Evolutionary conservation across 805 yeast genomes (phyloP).

Genomic region (Wickerhamomyces silvicola): DNA sequence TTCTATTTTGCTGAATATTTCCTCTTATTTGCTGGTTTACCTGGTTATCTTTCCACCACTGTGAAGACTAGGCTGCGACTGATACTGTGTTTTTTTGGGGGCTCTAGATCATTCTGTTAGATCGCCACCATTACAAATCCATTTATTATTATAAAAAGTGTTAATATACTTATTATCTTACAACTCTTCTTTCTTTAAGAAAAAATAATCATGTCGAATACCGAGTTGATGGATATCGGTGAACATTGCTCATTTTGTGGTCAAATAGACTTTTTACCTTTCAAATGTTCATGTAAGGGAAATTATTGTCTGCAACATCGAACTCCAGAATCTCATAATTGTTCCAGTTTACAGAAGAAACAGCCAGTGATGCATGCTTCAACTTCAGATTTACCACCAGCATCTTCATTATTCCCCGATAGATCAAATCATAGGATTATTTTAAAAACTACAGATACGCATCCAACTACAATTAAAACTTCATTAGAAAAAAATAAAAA

Average conservation of each 20-base stretch:
- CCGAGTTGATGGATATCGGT: slow-evolving; percentile 24
- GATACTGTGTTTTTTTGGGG: too few relatives aligned
- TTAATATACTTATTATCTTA: neutral
- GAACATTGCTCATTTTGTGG: slow-evolving; percentile 25
- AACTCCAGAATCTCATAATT: slow-evolving; percentile 18
- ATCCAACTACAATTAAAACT: slow-evolving; percentile 10
- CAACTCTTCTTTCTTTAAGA: neutral
- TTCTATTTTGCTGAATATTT: too few relatives aligned
- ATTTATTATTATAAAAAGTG: neutral
- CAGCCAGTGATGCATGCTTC: slow-evolving; percentile 2
- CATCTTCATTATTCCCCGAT: slow-evolving; percentile 21
- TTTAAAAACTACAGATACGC: slow-evolving; percentile 13
- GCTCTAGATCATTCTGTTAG: too few relatives aligned
- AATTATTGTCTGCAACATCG: slow-evolving; percentile 20
- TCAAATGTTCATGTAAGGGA: slow-evolving; percentile 19
- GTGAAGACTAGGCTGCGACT: too few relatives aligned
- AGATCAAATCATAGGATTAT: slow-evolving; percentile 14
- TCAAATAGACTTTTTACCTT: slow-evolving; percentile 23
- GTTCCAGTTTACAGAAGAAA: slow-evolving; percentile 5
- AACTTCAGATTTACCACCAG: slow-evolving; percentile 19
- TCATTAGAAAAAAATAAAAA: slow-evolving; percentile 3
- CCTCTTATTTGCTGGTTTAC: too few relatives aligned
- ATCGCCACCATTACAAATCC: slow-evolving; percentile 1
- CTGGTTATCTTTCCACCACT: too few relatives aligned
- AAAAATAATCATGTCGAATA: slow-evolving; percentile 15